A percentile compares a stretch with the other conserved stretches of the same genome.
Conservation (phyloP, 176 grass and related monocot species). For the Musa schizocarpa region DNA sequence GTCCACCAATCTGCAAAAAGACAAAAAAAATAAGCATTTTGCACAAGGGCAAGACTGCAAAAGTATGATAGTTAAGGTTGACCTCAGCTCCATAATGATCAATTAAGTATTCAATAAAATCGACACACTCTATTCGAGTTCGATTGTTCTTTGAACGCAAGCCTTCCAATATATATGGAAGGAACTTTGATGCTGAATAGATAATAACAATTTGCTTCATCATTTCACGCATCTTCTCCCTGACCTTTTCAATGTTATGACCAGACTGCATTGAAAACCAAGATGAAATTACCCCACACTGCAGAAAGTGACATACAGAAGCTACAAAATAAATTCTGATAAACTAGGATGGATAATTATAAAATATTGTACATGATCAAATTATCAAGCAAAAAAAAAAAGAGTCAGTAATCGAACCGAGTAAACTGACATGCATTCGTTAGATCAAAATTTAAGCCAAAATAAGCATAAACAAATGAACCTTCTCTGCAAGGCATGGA, state of each 20-base stretch:
- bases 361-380: too few relatives aligned
- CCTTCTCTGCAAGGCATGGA: slow-evolving; percentile 90
- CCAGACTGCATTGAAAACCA: slow-evolving; percentile 55
- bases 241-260: slow-evolving; percentile 98
- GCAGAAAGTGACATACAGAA: neutral
- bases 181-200: slow-evolving; percentile 73
- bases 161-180: slow-evolving; percentile 89
- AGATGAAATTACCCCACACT: neutral
- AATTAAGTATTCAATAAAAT: slow-evolving; percentile 86
- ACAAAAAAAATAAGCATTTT: neutral
- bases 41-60: neutral
- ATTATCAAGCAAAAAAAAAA: too few relatives aligned
- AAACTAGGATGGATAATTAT: too few relatives aligned
- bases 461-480: slow-evolving; percentile 11
- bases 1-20: slow-evolving; percentile 73
- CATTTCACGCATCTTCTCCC: slow-evolving; percentile 87
- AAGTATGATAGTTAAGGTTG: neutral
- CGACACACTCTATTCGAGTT: slow-evolving; percentile 92
- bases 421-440: neutral
- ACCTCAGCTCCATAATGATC: slow-evolving; percentile 87
- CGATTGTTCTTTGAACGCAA: slow-evolving; percentile 96
- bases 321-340: neutral
- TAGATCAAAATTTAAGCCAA: neutral
- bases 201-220: slow-evolving; percentile 88
- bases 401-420: too few relatives aligned